phyloP scores from a whole-genome alignment of 768 basidiomycete genomes.

The Hygrocybe punicea region DNA sequence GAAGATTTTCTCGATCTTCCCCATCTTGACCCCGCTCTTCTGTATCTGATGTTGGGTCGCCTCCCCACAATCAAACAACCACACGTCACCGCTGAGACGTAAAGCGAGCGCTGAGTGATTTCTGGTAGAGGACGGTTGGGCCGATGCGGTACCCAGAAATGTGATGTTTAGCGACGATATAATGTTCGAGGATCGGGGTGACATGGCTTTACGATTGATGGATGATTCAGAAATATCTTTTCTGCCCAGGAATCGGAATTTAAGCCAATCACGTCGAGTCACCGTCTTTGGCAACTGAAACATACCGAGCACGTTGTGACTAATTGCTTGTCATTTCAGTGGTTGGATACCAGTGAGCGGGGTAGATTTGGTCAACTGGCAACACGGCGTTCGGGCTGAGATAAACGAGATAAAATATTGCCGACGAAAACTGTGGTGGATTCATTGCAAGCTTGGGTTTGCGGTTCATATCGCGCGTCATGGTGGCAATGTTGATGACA shows the following conservation, averaged over 20 bases:
- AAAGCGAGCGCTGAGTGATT: constrained; percentile 75
- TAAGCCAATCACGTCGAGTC: too few species aligned
- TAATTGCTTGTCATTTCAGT: too few species aligned
- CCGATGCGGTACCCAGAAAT: constrained; percentile 80
- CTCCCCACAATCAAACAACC: constrained; percentile 86
- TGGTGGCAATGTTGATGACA: too few species aligned
- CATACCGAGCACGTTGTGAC: too few species aligned
- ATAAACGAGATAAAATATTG: too few species aligned
- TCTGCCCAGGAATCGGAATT: background rate
- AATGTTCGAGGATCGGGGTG: background rate
- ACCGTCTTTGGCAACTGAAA: too few species aligned
- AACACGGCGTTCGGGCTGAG: too few species aligned
- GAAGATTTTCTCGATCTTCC: constrained; percentile 76
- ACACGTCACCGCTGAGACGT: constrained; percentile 64
- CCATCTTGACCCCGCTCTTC: constrained; percentile 70
- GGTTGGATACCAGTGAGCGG: too few species aligned
- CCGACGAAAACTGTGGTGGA: too few species aligned
- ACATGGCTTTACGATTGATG: background rate
- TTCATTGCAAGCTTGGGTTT: too few species aligned
- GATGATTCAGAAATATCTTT: background rate
- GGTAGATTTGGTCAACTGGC: too few species aligned
- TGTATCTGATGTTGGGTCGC: constrained; percentile 78
- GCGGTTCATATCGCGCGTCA: too few species aligned
- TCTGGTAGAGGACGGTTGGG: constrained; percentile 73
- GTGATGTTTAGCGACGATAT: constrained; percentile 51